Evolutionary conservation across 352 stramenopile species (phyloP), one percentile per base, ranked within the genome.

Genomic region (Phytopythium mirpurense): DNA sequence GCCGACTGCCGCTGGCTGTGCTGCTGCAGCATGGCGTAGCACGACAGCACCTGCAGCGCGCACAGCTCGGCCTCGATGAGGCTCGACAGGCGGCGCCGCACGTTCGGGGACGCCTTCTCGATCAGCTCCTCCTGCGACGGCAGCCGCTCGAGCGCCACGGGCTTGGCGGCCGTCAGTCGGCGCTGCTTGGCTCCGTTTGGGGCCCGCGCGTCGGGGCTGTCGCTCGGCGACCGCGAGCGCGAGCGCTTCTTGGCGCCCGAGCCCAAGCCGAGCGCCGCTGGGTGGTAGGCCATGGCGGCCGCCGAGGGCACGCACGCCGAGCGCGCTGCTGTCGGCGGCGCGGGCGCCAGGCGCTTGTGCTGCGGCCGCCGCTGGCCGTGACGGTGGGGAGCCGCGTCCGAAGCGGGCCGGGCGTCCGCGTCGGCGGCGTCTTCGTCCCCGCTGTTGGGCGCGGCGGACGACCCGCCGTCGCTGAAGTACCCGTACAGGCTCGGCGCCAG

Each of bases 21-120:
- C 40, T 84, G 77, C 54, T 82, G 77, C 14, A 86, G 61, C 59
- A 83, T 71, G 8, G 76, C 75, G 43, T 85, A 88, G 58, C 76
- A 88, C 36, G 75, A 89, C 5, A 93, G 74, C 43, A 93, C 82
- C 63, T 93, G 82, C 26, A 93, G 70, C 29, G 82, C 82, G 45
- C 78, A 90, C 40, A 93, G 57, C 55, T 93, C 82, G 2, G 79
- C 69, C 62, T 93, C 82, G 45, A 89, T 86, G 14, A 93, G 68
- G 51, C 72, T 85, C 18, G 81, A 83, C 29, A 91, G 53, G 10
- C 78, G 76, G 26, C 83, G 74, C 18, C 81, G 78, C 51, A 91
- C 68, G 44, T 74, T 84, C 11, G 82, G 79, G 1, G 82, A 86
- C 14, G 83, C 79, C 40, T 79, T 85, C 46, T 78, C 75, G 21